These are phyloP conservation scores for Asterionellopsis glacialis DNA, from an alignment of 108 stramenopile genomes.

Conservation along the genomic window DNA sequence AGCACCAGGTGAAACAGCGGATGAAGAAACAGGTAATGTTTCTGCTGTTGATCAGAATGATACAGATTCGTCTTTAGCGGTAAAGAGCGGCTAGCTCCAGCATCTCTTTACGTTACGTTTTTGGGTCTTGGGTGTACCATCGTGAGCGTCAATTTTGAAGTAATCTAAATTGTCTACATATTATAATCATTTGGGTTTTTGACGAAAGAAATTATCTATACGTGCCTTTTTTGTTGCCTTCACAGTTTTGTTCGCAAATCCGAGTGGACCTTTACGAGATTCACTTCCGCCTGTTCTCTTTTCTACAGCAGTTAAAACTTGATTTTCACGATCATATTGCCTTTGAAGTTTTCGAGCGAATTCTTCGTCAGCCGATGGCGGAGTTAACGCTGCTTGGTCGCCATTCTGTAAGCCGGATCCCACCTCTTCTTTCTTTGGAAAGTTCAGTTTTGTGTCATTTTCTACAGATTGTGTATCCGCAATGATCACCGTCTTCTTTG, in stretches of 20 bases:
- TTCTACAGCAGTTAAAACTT: conserved; percentile 35
- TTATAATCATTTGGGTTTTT: not conserved
- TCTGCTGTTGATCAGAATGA: not conserved
- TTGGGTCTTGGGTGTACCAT: not conserved
- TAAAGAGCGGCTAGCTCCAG: too few relatives aligned
- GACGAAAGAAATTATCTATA: conserved; percentile 1
- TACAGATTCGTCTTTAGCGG: too few relatives aligned
- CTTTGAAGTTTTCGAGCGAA: conserved; percentile 66
- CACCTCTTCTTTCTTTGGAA: too few relatives aligned
- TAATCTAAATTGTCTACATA: not conserved
- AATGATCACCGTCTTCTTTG: too few relatives aligned
- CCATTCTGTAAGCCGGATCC: too few relatives aligned
- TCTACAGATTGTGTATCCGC: not conserved
- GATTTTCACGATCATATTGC: conserved; percentile 53
- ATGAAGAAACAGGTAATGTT: not conserved
- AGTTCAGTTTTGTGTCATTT: not conserved
- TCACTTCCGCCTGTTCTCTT: not conserved
- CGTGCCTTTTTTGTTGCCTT: not conserved
- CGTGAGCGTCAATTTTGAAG: not conserved
- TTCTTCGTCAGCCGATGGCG: conserved; percentile 29
- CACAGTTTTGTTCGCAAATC: not conserved
- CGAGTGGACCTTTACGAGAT: too few relatives aligned
- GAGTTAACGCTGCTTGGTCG: not conserved
- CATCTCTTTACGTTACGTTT: not conserved
- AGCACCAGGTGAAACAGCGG: not conserved